phyloP scores from a whole-genome alignment of 768 basidiomycete genomes.

The Sistotremastrum suecicum region DNA sequence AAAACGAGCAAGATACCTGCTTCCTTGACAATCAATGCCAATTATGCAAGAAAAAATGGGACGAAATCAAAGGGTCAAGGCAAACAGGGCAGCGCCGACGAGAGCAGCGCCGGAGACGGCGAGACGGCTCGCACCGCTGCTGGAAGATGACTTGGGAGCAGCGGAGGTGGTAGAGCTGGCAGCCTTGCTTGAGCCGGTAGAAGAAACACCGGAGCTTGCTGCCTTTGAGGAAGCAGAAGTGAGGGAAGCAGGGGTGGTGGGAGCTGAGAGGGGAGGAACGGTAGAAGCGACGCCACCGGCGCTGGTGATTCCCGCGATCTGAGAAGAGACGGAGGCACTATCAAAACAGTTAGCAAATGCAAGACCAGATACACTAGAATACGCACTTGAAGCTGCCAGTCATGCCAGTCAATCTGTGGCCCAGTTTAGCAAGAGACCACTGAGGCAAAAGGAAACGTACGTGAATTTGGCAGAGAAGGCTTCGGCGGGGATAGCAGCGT shows the following conservation, averaged over 20 bases:
- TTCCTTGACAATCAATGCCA: not conserved
- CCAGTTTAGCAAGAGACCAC: not conserved
- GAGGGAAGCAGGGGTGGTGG: slow-evolving; percentile 16
- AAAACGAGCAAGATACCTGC: not conserved
- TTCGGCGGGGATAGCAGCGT: slow-evolving; percentile 41
- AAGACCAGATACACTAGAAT: not conserved
- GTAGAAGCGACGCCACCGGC: slow-evolving; percentile 15
- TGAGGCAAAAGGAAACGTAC: slow-evolving; percentile 26
- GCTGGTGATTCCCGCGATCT: slow-evolving; percentile 48
- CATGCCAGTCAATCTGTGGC: slow-evolving; percentile 49
- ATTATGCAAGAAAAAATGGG: not conserved
- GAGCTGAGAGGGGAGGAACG: slow-evolving; percentile 26
- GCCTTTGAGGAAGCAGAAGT: slow-evolving; percentile 10
- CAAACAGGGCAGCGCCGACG: not conserved
- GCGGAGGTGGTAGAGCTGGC: not conserved
- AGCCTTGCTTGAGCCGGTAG: slow-evolving; percentile 3
- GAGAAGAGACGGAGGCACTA: slow-evolving; percentile 27
- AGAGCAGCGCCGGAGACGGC: not conserved
- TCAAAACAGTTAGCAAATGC: not conserved
- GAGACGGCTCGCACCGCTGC: not conserved
- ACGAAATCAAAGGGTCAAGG: not conserved
- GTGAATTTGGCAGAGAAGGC: slow-evolving; percentile 72
- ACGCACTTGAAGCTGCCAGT: slow-evolving; percentile 44
- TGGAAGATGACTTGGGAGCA: not conserved
- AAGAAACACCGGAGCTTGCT: not conserved